Evolutionary conservation across 2,329 filamentous ascomycete species (phyloP).

Genomic region (Cytospora paraplurivora): DNA sequence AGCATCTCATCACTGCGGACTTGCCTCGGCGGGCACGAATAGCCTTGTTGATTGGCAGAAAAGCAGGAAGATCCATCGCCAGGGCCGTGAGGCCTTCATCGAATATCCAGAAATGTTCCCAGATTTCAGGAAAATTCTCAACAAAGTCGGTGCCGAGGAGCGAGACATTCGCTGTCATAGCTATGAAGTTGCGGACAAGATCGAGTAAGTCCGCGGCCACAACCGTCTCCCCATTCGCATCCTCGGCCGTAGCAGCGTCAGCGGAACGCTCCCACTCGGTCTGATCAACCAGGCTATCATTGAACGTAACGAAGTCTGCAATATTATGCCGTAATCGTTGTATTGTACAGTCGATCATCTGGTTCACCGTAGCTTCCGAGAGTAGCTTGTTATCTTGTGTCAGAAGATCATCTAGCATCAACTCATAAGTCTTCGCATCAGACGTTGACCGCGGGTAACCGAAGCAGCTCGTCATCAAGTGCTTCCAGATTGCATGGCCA

Average conservation of each 20-base stretch:
- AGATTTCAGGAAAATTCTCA: constrained; percentile 44
- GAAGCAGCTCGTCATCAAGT: constrained; percentile 39
- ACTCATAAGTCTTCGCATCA: constrained; percentile 36
- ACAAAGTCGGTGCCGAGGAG: constrained; percentile 46
- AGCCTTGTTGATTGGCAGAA: constrained; percentile 39
- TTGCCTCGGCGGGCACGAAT: constrained; percentile 39
- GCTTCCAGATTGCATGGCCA: constrained; percentile 33
- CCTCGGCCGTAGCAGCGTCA: constrained; percentile 37
- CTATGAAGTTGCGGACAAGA: constrained; percentile 41
- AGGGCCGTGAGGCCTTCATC: constrained; percentile 40
- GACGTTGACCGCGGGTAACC: constrained; percentile 34
- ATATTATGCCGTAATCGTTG: constrained; percentile 37
- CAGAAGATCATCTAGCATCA: constrained; percentile 35
- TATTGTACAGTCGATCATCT: constrained; percentile 31
- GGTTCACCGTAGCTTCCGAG: constrained; percentile 33
- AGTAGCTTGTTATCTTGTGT: constrained; percentile 35
- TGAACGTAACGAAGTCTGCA: constrained; percentile 44
- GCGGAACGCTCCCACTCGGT: constrained; percentile 43
- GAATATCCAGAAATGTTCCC: constrained; percentile 42
- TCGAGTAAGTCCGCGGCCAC: constrained; percentile 41
- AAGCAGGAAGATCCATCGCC: constrained; percentile 37
- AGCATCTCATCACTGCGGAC: constrained; percentile 34
- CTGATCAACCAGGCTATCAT: constrained; percentile 41
- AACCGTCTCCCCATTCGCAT: constrained; percentile 32
- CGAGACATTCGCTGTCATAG: constrained; percentile 39